Base-by-base conservation (phyloP, 495 filamentous ascomycete species). In the Aspergillus ostianus region DNA sequence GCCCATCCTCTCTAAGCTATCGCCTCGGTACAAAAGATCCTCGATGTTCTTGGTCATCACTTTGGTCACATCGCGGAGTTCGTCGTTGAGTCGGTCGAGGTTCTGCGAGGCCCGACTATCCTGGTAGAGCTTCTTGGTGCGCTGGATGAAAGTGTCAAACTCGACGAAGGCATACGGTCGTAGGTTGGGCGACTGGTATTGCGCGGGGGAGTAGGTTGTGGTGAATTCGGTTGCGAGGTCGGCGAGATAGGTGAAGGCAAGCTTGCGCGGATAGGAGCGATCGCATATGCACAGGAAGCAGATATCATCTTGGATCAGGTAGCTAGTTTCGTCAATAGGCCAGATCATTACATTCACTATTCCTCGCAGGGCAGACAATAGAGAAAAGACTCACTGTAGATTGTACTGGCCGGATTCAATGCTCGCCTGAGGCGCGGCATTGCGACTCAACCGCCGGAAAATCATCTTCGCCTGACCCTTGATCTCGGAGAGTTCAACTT, bases 1-100 rank as follows among this genome's bases (percentile, higher is more conserved):
- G 27, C 94, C 95, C 94, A 99, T 99, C 56, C 91, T 83, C 77
- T 99, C 95, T 61, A 99, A 75, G 67, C 88, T 94, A 69, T 98
- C 94, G 9, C 94, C 94, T 55, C 94, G 82, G 69, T 99, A 99
- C 58, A 99, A 73, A 69, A 99, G 74, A 72, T 99, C 94, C 78
- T 99, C 94, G 68, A 99, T 99, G 73, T 99, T 99, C 84, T 98
- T 99, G 32, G 94, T 98, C 94, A 99, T 99, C 63, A 98, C 93
- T 74, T 96, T 91, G 15, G 94, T 97, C 54, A 99, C 94, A 82
- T 98, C 94, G 67, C 92, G 87, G 47, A 99, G 83, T 80, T 99
- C 94, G 70, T 96, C 90, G 67, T 97, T 96, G 62, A 97, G 76
- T 67, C 90, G 90, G 70, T 91, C 90, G 47, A 97, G 81, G 72